phyloP scores from a whole-genome alignment of 371 early-diverging fungal genomes.

The Circinella umbellata region DNA sequence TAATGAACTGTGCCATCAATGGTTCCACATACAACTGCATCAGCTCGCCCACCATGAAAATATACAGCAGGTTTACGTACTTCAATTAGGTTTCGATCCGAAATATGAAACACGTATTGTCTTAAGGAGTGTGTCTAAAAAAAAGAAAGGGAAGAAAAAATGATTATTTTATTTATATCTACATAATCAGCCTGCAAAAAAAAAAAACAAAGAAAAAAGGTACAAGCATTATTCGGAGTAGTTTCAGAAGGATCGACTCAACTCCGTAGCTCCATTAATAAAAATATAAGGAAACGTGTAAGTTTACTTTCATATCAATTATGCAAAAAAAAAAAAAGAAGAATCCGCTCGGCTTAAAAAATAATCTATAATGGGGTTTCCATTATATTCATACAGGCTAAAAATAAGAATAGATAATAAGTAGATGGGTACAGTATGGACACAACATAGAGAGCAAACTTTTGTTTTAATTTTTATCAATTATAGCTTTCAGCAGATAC shows the following conservation, averaged over 20 bases:
- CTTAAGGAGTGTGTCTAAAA: too few relatives aligned
- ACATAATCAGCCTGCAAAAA: too few relatives aligned
- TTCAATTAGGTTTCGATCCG: background rate
- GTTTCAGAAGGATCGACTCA: conserved; percentile 14
- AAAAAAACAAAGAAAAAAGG: too few relatives aligned
- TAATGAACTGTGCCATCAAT: background rate
- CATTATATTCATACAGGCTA: too few relatives aligned
- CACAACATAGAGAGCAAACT: background rate
- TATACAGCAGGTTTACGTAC: conserved; percentile 7
- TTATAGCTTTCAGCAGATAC: conserved; percentile 18
- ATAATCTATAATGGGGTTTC: too few relatives aligned
- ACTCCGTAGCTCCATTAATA: conserved; percentile 41
- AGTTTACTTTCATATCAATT: conserved; percentile 31
- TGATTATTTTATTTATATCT: too few relatives aligned
- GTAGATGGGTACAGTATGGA: background rate
- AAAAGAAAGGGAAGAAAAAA: too few relatives aligned
- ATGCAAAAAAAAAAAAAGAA: background rate
- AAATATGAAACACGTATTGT: background rate
- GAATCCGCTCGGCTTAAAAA: too few relatives aligned
- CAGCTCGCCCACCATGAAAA: background rate
- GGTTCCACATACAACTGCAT: conserved; percentile 7
- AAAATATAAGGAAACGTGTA: conserved; percentile 55
- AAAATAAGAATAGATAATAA: too few relatives aligned
- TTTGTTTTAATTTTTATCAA: background rate
- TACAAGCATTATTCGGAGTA: too few relatives aligned